Evolutionary conservation across 805 yeast genomes (phyloP).

Genomic region (Metschnikowia aberdeeniae): DNA sequence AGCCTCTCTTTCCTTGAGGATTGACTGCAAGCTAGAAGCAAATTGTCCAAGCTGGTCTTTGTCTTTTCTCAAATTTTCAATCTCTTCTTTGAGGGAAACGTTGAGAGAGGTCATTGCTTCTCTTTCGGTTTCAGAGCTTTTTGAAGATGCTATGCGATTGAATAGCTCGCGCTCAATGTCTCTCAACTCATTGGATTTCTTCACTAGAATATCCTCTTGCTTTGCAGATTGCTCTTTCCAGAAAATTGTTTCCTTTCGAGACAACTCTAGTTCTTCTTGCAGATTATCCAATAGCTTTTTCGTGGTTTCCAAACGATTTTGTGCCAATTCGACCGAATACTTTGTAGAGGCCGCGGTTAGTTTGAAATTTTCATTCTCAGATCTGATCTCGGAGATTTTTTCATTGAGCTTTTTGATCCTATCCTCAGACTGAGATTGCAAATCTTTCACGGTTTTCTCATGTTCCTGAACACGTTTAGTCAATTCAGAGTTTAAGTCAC

Average conservation of each 20-base stretch:
- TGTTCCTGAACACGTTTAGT: conserved; percentile 31
- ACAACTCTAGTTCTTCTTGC: conserved; percentile 25
- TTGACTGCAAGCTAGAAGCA: conserved; percentile 55
- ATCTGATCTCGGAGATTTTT: conserved; percentile 25
- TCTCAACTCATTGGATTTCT: conserved; percentile 47
- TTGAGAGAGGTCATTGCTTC: conserved; percentile 47
- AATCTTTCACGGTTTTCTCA: conserved; percentile 31
- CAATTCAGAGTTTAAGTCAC: conserved; percentile 28
- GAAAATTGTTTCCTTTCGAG: conserved; percentile 28
- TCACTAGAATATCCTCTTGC: conserved; percentile 32
- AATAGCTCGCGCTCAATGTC: conserved; percentile 47
- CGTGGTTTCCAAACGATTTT: conserved; percentile 48
- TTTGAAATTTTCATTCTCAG: conserved; percentile 38
- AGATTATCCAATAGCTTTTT: conserved; percentile 27
- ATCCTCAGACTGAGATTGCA: conserved; percentile 36
- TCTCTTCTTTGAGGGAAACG: conserved; percentile 48
- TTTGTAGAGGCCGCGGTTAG: conserved; percentile 50
- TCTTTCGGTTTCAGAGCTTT: conserved; percentile 53
- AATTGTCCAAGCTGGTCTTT: conserved; percentile 53
- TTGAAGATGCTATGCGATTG: conserved; percentile 41
- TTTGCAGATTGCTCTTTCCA: conserved; percentile 42
- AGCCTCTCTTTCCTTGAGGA: conserved; percentile 58
- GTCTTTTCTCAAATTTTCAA: conserved; percentile 52
- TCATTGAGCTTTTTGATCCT: conserved; percentile 47
- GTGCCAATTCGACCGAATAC: conserved; percentile 50